phyloP scores from a whole-genome alignment of 352 stramenopile genomes.

The Hyaloperonospora arabidopsidis region DNA sequence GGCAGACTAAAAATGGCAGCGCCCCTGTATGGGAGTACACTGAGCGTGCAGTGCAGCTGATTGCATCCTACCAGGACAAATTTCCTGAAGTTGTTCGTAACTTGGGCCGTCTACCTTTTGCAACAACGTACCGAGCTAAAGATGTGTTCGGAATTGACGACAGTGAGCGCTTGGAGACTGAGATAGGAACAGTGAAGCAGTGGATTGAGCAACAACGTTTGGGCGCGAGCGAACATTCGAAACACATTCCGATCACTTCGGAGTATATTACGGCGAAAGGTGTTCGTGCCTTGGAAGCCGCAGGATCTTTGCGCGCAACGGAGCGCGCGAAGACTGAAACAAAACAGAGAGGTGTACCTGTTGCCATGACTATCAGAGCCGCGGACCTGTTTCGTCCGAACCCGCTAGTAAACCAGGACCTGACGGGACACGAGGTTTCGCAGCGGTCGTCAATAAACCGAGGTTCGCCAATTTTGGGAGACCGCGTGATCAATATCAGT shows the following conservation, averaged over 20 bases:
- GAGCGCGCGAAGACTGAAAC: constrained; percentile 47
- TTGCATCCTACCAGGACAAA: constrained; percentile 88
- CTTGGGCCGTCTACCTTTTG: constrained; percentile 83
- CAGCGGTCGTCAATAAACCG: constrained; percentile 47
- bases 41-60: constrained; percentile 89
- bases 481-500: constrained; percentile 97
- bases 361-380: constrained; percentile 36
- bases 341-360: constrained; percentile 28
- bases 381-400: constrained; percentile 70
- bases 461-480: constrained; percentile 87
- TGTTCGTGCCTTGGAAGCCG: constrained; percentile 89
- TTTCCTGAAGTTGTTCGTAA: constrained; percentile 91
- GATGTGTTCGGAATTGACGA: constrained; percentile 81
- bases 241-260: constrained; percentile 89
- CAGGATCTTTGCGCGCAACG: constrained; percentile 52
- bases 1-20: constrained; percentile 13
- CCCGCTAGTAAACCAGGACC: constrained; percentile 67
- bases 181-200: constrained; percentile 77
- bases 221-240: constrained; percentile 77
- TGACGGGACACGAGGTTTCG: constrained; percentile 63
- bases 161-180: constrained; percentile 45
- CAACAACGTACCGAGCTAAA: constrained; percentile 83
- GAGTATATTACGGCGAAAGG: constrained; percentile 89
- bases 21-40: constrained; percentile 94
- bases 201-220: constrained; percentile 91